Evolutionary conservation across 148 eudicot genomes (phyloP), one percentile per base, ranked within the genome.

Genomic region (Spergularia marina): DNA sequence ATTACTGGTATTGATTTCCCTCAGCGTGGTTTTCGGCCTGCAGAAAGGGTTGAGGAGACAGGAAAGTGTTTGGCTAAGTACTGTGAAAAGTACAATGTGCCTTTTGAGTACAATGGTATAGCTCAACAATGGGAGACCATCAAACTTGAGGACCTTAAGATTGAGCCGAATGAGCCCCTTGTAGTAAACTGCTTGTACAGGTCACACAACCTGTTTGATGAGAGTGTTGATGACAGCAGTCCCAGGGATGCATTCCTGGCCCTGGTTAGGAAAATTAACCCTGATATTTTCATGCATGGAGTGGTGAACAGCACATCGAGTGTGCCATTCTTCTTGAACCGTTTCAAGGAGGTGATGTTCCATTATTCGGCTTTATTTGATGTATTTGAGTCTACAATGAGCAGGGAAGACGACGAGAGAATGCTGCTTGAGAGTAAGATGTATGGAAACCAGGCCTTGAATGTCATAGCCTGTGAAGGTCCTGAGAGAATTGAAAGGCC

Each of bases 391-490:
- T 70, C 83, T 11, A 83, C 81, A 1, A 78, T 85, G 78, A 63
- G 56, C 0, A 69, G 81, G 36, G 88, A 83, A 17, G 83, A 84
- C 59, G 63, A 47, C 34, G 87, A 85, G 53, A 83, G 89, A 64
- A 23, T 66, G 83, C 12, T 78, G 67, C 66, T 84, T 17, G 91
- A 88, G 75, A 79, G 80, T 69, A 82, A 81, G 53, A 12, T 86
- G 68, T 71, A 75, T 47, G 91, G 89, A 11, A 74, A 76, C 10
- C 84, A 78, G 51, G 83, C 80, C 5, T 73, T 86, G 81, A 88
- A 83, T 80, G 85, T 83, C 13, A 71, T 88, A 65, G 89, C 91
- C 2, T 86, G 91, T 75, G 91, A 88, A 71, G 88, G 89, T 57
- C 11, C 18, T 1, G 82, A 86, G 75, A 83, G 91, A 74, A 84